Base-by-base conservation (phyloP, 805 yeast species). In the Lachancea fermentati region DNA sequence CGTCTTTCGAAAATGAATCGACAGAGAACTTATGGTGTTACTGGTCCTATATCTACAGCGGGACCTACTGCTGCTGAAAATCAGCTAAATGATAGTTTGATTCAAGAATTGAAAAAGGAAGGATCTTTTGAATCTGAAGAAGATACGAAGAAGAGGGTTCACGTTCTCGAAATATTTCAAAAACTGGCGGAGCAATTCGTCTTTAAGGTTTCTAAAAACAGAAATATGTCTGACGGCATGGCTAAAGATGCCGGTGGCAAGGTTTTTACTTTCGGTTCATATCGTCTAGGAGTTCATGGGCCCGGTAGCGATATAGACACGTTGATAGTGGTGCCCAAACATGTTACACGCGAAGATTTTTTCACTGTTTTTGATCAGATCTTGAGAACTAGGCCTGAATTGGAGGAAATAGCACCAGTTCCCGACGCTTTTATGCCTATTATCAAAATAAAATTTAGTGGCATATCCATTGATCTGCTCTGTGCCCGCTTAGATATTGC, bases 281-380 rank as follows among this genome's bases (percentile, higher is more conserved):
- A 89, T 56, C 72, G 96, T 47, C 66, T 93, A 32, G 98, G 98
- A 3, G 98, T 93, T 11, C 87, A 89, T 65, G 97, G 97, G 0
- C 97, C 97, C 0, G 97, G 98, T 1, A 84, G 95, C 0, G 98
- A 93, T 81, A 91, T 93, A 45, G 98, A 93, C 69, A 85, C 97
- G 0, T 67, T 93, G 34, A 85, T 93, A n/a, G 97, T 91, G 19
- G 97, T 86, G 13, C 98, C 98, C 1, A 93, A 91, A 54, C 97
- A 93, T 62, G 95, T 93, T 11, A 72, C 85, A 1, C 74, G 96
- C 48, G 93, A 85, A 18, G 93, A 89, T 62, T 93, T 91, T 58
- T 93, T 93, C 58, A 76, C 74, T 1, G 88, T 85, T 0, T 88
- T 93, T 66, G 85, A 72, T 28, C 73, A 73, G 32, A 61, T 93